A percentile compares a stretch with the other conserved stretches of the same genome.
Conservation (phyloP, 371 early-diverging fungal species). For the Rhizopus delemar region DNA sequence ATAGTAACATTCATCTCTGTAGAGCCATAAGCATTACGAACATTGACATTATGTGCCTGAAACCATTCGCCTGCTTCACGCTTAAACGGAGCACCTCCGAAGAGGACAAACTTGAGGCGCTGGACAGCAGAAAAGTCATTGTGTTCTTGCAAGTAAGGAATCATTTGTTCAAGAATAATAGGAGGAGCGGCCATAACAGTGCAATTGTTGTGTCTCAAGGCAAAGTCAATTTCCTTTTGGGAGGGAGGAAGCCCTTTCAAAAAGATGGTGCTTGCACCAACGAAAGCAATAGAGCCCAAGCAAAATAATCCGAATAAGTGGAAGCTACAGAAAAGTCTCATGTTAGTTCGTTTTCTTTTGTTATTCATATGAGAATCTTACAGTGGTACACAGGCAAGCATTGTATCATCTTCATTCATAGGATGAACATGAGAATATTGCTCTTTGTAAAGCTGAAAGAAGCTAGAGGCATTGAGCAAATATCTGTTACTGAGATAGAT, state of each 20-base stretch:
- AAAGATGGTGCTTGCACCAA: constrained; percentile 20
- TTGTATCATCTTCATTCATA: constrained; percentile 7
- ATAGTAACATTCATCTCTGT: constrained; percentile 17
- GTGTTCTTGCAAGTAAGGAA: constrained; percentile 11
- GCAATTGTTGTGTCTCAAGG: constrained; percentile 8
- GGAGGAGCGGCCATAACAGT: constrained; percentile 16
- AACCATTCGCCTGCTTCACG: constrained; percentile 17
- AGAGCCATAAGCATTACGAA: constrained; percentile 18
- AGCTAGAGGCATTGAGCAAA: constrained; percentile 5
- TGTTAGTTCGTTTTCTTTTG: neutral
- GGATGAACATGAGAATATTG: neutral
- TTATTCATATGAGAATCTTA: constrained; percentile 5
- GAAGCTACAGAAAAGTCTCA: neutral
- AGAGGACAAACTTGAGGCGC: constrained; percentile 51
- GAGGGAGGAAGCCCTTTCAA: constrained; percentile 14
- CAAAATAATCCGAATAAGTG: constrained; percentile 16
- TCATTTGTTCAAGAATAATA: constrained; percentile 20
- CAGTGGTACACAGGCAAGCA: constrained; percentile 15
- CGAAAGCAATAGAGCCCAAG: constrained; percentile 4
- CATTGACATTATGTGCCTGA: constrained; percentile 10
- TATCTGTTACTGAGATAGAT: constrained; percentile 26
- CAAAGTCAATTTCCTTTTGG: constrained; percentile 16
- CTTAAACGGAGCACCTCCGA: constrained; percentile 81
- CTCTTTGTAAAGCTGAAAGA: constrained; percentile 1
- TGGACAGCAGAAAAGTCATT: constrained; percentile 15